A percentile compares a stretch with the other conserved stretches of the same genome.
These are phyloP conservation scores for Myxozyma mucilagina DNA, from an alignment of 805 yeast genomes.

Conservation along the genomic window DNA sequence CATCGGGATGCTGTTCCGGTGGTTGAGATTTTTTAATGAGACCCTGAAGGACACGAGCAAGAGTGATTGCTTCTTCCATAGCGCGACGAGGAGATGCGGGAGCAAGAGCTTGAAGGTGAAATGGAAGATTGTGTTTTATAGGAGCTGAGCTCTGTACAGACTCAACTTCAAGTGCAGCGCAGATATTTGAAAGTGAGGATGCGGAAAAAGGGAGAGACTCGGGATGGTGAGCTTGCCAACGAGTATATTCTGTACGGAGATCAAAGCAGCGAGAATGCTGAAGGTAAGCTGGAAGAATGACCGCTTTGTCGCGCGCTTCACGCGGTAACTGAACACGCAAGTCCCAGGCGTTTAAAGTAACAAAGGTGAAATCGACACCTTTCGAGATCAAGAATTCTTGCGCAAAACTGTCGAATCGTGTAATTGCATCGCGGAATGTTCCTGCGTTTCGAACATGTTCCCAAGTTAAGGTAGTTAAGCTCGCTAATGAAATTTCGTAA, in stretches of 20 bases:
- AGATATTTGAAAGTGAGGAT: slow-evolving; percentile 42
- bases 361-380: slow-evolving; percentile 59
- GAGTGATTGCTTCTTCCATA: slow-evolving; percentile 48
- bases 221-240: slow-evolving; percentile 68
- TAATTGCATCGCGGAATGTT: slow-evolving; percentile 63
- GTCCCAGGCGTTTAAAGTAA: slow-evolving; percentile 68
- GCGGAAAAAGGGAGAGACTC: slow-evolving; percentile 43
- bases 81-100: slow-evolving; percentile 48
- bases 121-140: slow-evolving; percentile 33
- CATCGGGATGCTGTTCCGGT: slow-evolving; percentile 51
- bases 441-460: slow-evolving; percentile 60
- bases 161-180: slow-evolving; percentile 51
- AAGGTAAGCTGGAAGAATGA: slow-evolving; percentile 69
- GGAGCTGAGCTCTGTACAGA: slow-evolving; percentile 35
- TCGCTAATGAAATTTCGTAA: slow-evolving; percentile 38
- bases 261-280: slow-evolving; percentile 78
- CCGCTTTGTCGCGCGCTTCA: slow-evolving; percentile 76
- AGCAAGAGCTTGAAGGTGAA: slow-evolving; percentile 34
- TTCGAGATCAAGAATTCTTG: slow-evolving; percentile 46
- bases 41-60: slow-evolving; percentile 49
- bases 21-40: slow-evolving; percentile 52
- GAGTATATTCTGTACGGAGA: slow-evolving; percentile 66
- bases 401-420: slow-evolving; percentile 50
- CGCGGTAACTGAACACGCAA: slow-evolving; percentile 75
- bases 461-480: slow-evolving; percentile 57